Conservation (phyloP, 1,284 basidiomycete species). For the Coniferiporia weirii region DNA sequence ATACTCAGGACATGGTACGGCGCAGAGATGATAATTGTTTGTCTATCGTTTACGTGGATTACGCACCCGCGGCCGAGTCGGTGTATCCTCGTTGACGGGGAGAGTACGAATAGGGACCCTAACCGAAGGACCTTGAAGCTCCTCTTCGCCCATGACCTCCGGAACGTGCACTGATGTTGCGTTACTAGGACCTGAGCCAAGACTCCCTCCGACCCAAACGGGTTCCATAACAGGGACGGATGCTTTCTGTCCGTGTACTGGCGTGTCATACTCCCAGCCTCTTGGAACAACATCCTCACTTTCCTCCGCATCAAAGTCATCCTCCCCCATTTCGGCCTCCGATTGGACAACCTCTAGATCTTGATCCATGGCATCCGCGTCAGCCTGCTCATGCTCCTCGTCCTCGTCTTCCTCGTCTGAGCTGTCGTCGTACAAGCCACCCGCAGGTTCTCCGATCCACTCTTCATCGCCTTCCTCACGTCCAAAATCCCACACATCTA, state of each 20-base stretch:
- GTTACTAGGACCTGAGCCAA: neutral
- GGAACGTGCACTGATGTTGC: neutral
- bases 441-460: constrained; percentile 48
- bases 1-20: neutral
- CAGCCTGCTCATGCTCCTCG: constrained; percentile 47
- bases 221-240: neutral
- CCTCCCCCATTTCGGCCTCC: constrained; percentile 43
- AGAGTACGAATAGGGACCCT: constrained; percentile 3
- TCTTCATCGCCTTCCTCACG: constrained; percentile 52
- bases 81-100: constrained; percentile 17
- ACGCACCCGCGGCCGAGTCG: constrained; percentile 16
- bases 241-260: constrained; percentile 13
- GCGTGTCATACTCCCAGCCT: constrained; percentile 12
- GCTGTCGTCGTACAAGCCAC: constrained; percentile 37
- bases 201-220: neutral
- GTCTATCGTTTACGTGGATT: constrained; percentile 11
- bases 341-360: constrained; percentile 47
- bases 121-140: neutral
- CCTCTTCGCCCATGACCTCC: constrained; percentile 6
- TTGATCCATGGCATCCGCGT: constrained; percentile 67
- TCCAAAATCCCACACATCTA: constrained; percentile 87
- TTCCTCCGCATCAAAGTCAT: constrained; percentile 37
- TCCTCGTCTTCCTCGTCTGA: constrained; percentile 46
- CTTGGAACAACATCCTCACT: constrained; percentile 24
- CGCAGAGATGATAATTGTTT: neutral